Base-by-base conservation (phyloP, 257 asterid species). In the Petunia axillaris region DNA sequence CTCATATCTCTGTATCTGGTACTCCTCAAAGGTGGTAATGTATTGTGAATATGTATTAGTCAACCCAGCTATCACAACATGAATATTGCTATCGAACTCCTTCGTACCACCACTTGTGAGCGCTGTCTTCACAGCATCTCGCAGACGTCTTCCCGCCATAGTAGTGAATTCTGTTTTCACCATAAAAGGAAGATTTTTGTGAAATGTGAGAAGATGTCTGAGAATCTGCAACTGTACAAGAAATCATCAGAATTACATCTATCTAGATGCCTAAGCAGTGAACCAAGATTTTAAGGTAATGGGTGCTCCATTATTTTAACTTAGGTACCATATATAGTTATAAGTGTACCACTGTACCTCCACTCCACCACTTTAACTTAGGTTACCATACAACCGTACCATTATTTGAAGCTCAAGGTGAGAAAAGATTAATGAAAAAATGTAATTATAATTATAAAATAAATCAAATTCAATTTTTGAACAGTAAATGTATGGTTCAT, bases 131-230 rank as follows among this genome's bases (percentile, higher is more conserved):
- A 96, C 92, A 36, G 98, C 97, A 87, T 96, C 99, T 57, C 98
- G 91, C 75, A 96, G 97, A 73, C 98, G 92, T 83, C 99, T 92
- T 80, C 99, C 99, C 50, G 99, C 94, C 99, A 96, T 96, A 63
- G 99, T 96, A 77, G 96, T 88, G 89, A 93, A 96, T 88, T 96
- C 99, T 94, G 89, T 80, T 46, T 64, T 16, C 54, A 62, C 11
- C 46, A 50, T 35, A 71, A 73, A 35, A 73, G 35, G 36, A 73
- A 50, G 57, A 71, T 35, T 35, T 71, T 5, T 11, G 44, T 73
- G 44, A 73, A 39, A 13, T 11, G 40, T 71, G 62, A 73, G 62
- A 73, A 73, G 46, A 73, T 35, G 50, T 48, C 13, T 48, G 0
- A 70, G 62, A 13, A 73, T 50, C 46, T 50, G 6, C 39, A 14